Conservation (phyloP, 495 filamentous ascomycete species). For the Glonium stellatum region DNA sequence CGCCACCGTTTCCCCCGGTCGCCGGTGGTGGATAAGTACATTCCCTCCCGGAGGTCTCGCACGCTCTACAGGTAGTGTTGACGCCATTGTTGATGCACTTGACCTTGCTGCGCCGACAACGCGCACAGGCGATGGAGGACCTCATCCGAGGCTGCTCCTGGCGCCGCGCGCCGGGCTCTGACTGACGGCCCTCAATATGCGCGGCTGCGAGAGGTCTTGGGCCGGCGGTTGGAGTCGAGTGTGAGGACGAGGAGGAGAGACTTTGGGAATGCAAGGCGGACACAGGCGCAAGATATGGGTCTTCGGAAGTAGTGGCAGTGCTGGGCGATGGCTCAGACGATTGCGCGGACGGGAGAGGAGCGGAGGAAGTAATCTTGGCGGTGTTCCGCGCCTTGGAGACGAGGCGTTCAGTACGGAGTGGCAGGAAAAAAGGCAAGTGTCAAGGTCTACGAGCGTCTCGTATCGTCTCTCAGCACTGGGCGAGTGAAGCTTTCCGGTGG, state of each 20-base stretch:
- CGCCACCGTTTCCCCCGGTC: slow-evolving; percentile 36
- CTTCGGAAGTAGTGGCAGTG: slow-evolving; percentile 3
- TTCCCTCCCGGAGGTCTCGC: slow-evolving; percentile 65
- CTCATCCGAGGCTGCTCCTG: slow-evolving; percentile 47
- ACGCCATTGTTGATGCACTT: slow-evolving; percentile 77
- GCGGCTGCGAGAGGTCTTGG: slow-evolving; percentile 1
- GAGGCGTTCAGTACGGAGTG: background rate
- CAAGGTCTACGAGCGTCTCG: background rate
- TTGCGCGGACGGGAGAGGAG: background rate
- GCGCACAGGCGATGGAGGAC: slow-evolving; percentile 71
- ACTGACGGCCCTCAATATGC: slow-evolving; percentile 2
- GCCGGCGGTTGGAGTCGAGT: background rate
- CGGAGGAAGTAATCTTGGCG: slow-evolving; percentile 23
- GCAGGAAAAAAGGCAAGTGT: too few relatives aligned
- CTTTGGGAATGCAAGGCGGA: slow-evolving; percentile 11
- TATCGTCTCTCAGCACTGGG: background rate
- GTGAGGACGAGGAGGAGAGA: slow-evolving; percentile 2
- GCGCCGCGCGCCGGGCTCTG: slow-evolving; percentile 7
- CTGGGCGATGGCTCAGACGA: slow-evolving; percentile 12
- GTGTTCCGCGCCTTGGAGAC: slow-evolving; percentile 5
- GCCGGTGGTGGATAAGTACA: slow-evolving; percentile 68
- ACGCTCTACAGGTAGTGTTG: slow-evolving; percentile 67
- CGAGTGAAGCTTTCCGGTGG: background rate
- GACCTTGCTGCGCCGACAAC: slow-evolving; percentile 75
- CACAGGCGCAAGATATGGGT: slow-evolving; percentile 10